A percentile compares a stretch with the other conserved stretches of the same genome.
Evolutionary conservation across 768 basidiomycete species (phyloP).

Genomic region (Lentinula raphanica): DNA sequence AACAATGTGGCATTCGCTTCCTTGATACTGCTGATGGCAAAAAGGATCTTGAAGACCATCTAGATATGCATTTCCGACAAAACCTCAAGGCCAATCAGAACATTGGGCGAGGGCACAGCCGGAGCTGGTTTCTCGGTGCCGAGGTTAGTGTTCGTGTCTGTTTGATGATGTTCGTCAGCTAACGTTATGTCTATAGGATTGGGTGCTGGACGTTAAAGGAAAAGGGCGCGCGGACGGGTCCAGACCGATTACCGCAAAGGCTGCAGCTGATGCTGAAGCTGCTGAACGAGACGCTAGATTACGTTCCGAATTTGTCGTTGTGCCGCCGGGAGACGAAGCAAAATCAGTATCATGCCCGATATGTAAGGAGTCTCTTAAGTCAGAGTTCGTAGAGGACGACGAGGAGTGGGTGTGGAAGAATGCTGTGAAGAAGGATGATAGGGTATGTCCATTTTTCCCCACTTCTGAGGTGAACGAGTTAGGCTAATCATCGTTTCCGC

Average conservation of each 20-base stretch:
- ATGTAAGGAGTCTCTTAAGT: conserved; percentile 90
- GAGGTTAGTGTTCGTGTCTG: conserved; percentile 54
- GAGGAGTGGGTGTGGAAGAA: conserved; percentile 99
- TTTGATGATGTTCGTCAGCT: background rate
- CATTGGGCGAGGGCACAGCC: conserved; percentile 77
- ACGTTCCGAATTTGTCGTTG: conserved; percentile 74
- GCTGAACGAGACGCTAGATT: conserved; percentile 74
- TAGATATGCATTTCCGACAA: conserved; percentile 95
- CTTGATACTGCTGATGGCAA: conserved; percentile 66
- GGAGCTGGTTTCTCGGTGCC: conserved; percentile 82
- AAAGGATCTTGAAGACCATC: conserved; percentile 76
- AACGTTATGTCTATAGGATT: conserved; percentile 54
- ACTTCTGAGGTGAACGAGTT: background rate
- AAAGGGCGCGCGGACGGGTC: conserved; percentile 58
- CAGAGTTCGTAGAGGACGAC: conserved; percentile 90
- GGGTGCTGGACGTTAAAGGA: conserved; percentile 78
- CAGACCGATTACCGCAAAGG: conserved; percentile 49
- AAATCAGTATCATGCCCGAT: conserved; percentile 85
- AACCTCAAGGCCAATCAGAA: conserved; percentile 80
- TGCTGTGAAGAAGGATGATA: conserved; percentile 77
- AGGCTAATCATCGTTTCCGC: conserved; percentile 6
- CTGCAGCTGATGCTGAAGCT: conserved; percentile 54
- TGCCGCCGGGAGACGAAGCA: conserved; percentile 87
- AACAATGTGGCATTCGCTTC: conserved; percentile 90
- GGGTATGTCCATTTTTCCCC: conserved; percentile 45